Base-by-base conservation (phyloP, 2,329 filamentous ascomycete species). In the Hymenoscyphus fructigenus region DNA sequence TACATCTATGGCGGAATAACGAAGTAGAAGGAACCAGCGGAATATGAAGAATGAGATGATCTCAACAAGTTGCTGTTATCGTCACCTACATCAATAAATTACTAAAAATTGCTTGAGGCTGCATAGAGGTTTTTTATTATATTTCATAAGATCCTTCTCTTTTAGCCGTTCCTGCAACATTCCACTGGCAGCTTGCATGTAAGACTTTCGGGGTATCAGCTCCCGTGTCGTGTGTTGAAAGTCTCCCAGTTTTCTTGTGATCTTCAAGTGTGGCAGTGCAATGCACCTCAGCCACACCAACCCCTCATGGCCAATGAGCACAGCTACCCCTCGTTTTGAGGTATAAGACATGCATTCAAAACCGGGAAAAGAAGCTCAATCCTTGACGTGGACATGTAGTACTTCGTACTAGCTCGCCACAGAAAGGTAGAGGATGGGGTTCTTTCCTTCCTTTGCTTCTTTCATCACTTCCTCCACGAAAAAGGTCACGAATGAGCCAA, bases 181-280 rank as follows among this genome's bases (percentile, higher is more conserved):
- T n/a, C n/a, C n/a, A n/a, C n/a, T n/a, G n/a, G n/a, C n/a, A n/a
- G n/a, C n/a, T n/a, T n/a, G n/a, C n/a, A n/a, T n/a, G n/a, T n/a
- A n/a, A n/a, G n/a, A n/a, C n/a, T n/a, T n/a, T n/a, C n/a, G n/a
- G n/a, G n/a, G n/a, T n/a, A n/a, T n/a, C n/a, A n/a, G n/a, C n/a
- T n/a, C n/a, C n/a, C n/a, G n/a, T n/a, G n/a, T n/a, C n/a, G n/a
- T n/a, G n/a, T n/a, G n/a, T n/a, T n/a, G n/a, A n/a, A 29, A 5
- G 5, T 29, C 28, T 29, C 28, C 28, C 28, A 29, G 28, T 32
- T 47, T 53, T 53, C 47, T 53, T 23, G 47, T 53, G 20, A 53
- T 53, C n/a, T 41, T 44, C 32, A 34, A 57, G 41, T 64, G 66
- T 70, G 68, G 68, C 68, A 59, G 68, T 68, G 67, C 68, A 32